Evolutionary conservation across 805 yeast species (phyloP).

Genomic region (Hanseniaspora singularis): DNA sequence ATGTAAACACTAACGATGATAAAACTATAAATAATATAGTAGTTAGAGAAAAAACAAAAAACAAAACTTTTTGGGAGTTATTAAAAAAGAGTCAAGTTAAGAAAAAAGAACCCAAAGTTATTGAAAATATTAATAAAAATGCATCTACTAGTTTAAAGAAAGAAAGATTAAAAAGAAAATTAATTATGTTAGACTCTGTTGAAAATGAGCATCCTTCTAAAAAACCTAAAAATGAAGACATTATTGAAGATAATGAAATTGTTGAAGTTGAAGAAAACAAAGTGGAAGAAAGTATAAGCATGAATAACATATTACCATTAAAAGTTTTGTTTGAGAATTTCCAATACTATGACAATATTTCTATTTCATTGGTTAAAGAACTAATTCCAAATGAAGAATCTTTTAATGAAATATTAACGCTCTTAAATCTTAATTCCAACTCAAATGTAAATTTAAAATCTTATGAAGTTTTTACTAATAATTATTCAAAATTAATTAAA

Average conservation of each 20-base stretch:
- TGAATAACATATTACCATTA: neutral
- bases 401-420: neutral
- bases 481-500: neutral
- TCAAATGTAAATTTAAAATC: neutral
- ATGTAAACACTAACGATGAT: neutral
- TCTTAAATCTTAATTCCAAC: neutral
- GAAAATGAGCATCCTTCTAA: too few species aligned
- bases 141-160: neutral
- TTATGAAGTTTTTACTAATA: neutral
- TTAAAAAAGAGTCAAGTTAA: neutral
- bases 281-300: neutral
- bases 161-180: neutral
- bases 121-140: neutral
- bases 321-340: neutral
- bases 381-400: neutral
- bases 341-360: neutral
- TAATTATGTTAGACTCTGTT: too few species aligned
- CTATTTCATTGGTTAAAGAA: neutral
- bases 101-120: neutral
- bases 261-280: neutral
- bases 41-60: neutral
- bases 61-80: constrained; percentile 13
- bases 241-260: too few species aligned
- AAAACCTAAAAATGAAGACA: too few species aligned
- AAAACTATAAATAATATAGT: neutral